These are phyloP conservation scores for Ophiostoma triangulosporum DNA, from an alignment of 2,329 filamentous ascomycete genomes.

Conservation along the genomic window DNA sequence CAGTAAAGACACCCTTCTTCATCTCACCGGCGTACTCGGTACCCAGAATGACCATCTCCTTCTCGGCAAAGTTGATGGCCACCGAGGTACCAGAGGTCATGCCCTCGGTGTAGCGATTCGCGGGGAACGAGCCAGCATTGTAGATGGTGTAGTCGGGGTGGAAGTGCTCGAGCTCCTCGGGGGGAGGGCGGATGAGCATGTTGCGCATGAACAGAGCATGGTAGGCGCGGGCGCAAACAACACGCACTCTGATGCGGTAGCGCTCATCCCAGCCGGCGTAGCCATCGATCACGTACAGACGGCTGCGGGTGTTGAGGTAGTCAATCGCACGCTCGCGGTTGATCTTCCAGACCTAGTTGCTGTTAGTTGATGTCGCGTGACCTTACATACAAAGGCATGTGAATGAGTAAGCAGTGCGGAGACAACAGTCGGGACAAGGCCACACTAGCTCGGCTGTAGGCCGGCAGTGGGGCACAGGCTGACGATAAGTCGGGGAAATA, in stretches of 20 bases:
- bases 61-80: slow-evolving; percentile 96
- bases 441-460: slow-evolving; percentile 12
- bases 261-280: slow-evolving; percentile 98
- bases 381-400: background rate
- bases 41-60: slow-evolving; percentile 99
- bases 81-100: slow-evolving; percentile 99
- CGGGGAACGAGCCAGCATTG: slow-evolving; percentile 96
- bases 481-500: background rate
- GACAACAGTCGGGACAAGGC: background rate
- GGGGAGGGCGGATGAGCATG: slow-evolving; percentile 93
- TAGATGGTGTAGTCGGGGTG: slow-evolving; percentile 99
- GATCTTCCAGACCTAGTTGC: slow-evolving; percentile 88
- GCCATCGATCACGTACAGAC: slow-evolving; percentile 96
- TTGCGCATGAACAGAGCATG: slow-evolving; percentile 99
- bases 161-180: slow-evolving; percentile 91
- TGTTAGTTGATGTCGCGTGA: background rate
- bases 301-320: slow-evolving; percentile 97
- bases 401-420: background rate
- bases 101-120: slow-evolving; percentile 92
- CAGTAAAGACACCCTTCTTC: slow-evolving; percentile 98
- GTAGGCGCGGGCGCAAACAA: slow-evolving; percentile 97
- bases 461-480: slow-evolving; percentile 7
- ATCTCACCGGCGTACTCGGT: slow-evolving; percentile 97
- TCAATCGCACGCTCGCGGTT: slow-evolving; percentile 98
- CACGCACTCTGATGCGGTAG: slow-evolving; percentile 93